phyloP scores from a whole-genome alignment of 768 basidiomycete species.

The Mycena epipterygia region DNA sequence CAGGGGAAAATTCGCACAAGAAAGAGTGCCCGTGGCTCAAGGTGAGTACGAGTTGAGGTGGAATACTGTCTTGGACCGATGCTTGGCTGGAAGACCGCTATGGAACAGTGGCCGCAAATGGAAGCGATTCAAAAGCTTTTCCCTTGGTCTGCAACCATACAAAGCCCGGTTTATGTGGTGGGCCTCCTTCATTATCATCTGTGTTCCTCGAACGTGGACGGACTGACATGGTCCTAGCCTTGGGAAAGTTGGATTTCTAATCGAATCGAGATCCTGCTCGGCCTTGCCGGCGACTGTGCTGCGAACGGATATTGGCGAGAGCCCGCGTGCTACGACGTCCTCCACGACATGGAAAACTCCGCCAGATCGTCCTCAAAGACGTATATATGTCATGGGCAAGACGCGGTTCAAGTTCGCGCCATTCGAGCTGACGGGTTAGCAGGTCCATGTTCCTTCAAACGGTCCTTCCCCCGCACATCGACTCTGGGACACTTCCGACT shows the following conservation, averaged over 20 bases:
- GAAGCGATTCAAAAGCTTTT: conserved; percentile 3
- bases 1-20: conserved; percentile 4
- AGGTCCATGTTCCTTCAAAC: conserved; percentile 12
- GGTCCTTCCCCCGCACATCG: background rate
- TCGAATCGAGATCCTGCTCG: conserved; percentile 7
- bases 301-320: conserved; percentile 14
- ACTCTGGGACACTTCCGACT: conserved; percentile 1
- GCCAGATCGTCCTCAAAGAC: background rate
- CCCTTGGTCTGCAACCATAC: conserved; percentile 6
- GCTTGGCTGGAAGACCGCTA: background rate
- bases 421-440: background rate
- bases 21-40: conserved; percentile 5
- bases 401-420: background rate
- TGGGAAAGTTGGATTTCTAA: background rate
- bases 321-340: background rate
- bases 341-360: background rate
- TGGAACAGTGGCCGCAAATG: conserved; percentile 5
- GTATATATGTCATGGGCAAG: conserved; percentile 18
- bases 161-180: background rate
- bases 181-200: background rate
- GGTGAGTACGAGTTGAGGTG: background rate
- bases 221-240: background rate
- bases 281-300: background rate
- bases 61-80: background rate
- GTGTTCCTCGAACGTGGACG: too few species aligned